phyloP scores from a whole-genome alignment of 208 protist species.

The Crithidia thermophila region DNA sequence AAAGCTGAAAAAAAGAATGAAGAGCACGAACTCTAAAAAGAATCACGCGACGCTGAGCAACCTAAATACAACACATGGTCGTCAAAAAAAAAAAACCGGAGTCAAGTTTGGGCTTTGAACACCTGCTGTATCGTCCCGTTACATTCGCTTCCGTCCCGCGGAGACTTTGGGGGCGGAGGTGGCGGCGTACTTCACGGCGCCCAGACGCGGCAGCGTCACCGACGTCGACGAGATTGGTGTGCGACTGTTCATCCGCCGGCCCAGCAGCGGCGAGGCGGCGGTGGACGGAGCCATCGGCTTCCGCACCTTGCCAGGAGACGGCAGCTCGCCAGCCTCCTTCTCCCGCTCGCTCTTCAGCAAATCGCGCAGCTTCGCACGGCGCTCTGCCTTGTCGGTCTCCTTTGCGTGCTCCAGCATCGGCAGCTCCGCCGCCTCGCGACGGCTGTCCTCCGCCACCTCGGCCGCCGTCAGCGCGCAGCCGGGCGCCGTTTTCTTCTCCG shows the following conservation, averaged over 20 bases:
- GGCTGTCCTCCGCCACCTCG: conserved; percentile 58
- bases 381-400: conserved; percentile 88
- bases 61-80: no score
- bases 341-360: conserved; percentile 84
- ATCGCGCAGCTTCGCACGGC: conserved; percentile 85
- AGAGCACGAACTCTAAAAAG: no score
- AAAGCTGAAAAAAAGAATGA: background rate
- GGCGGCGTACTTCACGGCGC: background rate
- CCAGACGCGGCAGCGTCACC: conserved; percentile 8
- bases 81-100: no score
- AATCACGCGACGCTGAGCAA: no score
- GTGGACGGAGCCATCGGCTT: background rate
- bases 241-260: background rate
- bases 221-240: background rate
- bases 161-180: background rate
- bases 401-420: conserved; percentile 84
- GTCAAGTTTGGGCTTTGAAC: background rate
- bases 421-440: conserved; percentile 72
- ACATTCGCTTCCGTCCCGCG: background rate
- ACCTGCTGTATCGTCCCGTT: background rate
- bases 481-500: conserved; percentile 5
- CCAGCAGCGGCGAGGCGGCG: background rate
- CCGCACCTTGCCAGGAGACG: conserved; percentile 19
- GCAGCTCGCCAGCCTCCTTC: conserved; percentile 59
- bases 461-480: conserved; percentile 19